Conservation (phyloP, 2,329 filamentous ascomycete species). For the Colletotrichum abscissum region DNA sequence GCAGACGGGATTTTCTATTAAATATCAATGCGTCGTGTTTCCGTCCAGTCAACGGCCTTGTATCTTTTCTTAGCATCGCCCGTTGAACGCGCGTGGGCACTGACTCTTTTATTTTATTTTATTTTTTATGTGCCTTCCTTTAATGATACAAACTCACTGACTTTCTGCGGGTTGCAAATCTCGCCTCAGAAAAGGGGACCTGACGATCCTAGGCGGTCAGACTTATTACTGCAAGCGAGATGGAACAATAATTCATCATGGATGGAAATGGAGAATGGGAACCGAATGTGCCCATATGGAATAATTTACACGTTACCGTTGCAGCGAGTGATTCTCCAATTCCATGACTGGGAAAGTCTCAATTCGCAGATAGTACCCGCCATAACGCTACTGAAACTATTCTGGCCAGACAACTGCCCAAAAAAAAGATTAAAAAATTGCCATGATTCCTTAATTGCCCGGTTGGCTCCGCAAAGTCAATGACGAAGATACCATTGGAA, state of each 20-base stretch:
- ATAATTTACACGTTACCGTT: not conserved
- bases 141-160: too few relatives aligned
- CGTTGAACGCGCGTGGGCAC: not conserved
- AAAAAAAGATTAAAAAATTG: not conserved
- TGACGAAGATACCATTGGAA: not conserved
- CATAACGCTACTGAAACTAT: not conserved
- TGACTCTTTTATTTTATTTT: not conserved
- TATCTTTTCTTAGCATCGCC: not conserved
- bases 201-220: not conserved
- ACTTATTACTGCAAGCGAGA: not conserved
- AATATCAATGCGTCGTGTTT: not conserved
- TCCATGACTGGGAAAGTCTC: not conserved
- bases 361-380: not conserved
- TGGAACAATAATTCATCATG: not conserved
- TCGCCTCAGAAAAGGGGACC: not conserved
- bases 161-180: conserved; percentile 3
- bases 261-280: not conserved
- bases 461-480: not conserved
- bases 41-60: not conserved
- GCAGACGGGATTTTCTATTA: not conserved
- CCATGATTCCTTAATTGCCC: too few relatives aligned
- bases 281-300: not conserved
- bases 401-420: not conserved
- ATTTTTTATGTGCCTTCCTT: not conserved
- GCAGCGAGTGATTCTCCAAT: not conserved